Evolutionary conservation across 352 stramenopile genomes (phyloP), one percentile per base, ranked within the genome.

Genomic region (Pythium vanterpoolii): DNA sequence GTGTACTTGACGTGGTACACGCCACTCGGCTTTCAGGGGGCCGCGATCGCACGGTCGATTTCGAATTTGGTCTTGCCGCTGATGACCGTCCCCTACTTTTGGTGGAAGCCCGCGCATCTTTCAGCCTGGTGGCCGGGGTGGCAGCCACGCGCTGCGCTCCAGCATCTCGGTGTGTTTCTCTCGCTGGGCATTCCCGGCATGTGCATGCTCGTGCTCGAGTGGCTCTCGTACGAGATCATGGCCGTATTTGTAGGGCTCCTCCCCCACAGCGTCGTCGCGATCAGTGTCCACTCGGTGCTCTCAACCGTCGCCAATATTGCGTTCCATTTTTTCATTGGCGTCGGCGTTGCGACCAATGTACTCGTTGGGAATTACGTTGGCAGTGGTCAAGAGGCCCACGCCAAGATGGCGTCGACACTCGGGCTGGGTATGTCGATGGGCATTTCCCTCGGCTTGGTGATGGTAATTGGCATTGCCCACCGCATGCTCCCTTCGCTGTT

Each of bases 1-100:
- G 76, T 85, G 30, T 92, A 89, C 54, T 53, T 97, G 28, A 87
- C 87, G 21, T 90, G 86, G 65, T 87, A 87, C 60, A 95, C 87
- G 16, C 61, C 76, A 16, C 69, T 81, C 39, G 88, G 87, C 11
- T 97, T 81, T 55, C 64, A 92, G 4, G 87, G 88, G 30, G 83
- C 86, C 2, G 85, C 87, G 3, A 76, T 96, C n/a, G 86, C 87
- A 10, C 76, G 83, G 23, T 71, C 78, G 2, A 24, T 92, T 19
- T 79, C 76, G 2, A 76, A 83, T 55, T 48, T 89, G 11, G 70
- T 76, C 30, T 67, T 95, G 16, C 73, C 86, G 0, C 36, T 79
- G 7, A 68, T 60, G 34, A 57, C 95, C 6, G 66, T 93, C 10
- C 75, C 83, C 40, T 90, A 86, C 60, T 89, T 90, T 33, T 59